Evolutionary conservation across 441 rosid species (phyloP).

Genomic region (Pelargonium fulgidum): DNA sequence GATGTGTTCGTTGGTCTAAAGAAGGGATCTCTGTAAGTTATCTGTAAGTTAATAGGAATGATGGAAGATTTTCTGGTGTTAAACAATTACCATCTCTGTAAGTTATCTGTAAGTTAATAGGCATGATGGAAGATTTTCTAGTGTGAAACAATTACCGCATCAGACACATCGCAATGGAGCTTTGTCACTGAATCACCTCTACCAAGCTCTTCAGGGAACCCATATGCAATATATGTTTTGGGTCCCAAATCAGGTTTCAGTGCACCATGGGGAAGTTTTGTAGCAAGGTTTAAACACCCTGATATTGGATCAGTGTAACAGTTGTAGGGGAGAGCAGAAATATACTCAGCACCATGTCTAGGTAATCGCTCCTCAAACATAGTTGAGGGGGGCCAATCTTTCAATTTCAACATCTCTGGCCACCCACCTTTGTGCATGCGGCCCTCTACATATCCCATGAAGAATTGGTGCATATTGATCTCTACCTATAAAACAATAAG

Average conservation of each 20-base stretch:
- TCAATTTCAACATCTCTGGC: conserved; percentile 96
- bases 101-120: background rate
- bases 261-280: conserved; percentile 55
- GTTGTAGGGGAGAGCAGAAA: conserved; percentile 78
- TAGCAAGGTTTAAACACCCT: conserved; percentile 81
- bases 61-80: background rate
- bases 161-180: conserved; percentile 91
- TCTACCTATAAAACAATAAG: conserved; percentile 34
- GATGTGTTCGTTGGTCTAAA: background rate
- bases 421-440: conserved; percentile 63
- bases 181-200: conserved; percentile 95
- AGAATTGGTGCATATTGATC: conserved; percentile 57
- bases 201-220: conserved; percentile 63
- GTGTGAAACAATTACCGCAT: conserved; percentile 51
- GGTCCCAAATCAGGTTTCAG: conserved; percentile 94
- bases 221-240: conserved; percentile 91
- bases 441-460: conserved; percentile 72
- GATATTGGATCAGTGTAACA: conserved; percentile 71
- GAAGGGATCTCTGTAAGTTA: background rate
- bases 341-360: conserved; percentile 85
- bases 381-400: conserved; percentile 96
- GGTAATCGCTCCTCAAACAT: conserved; percentile 80
- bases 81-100: conserved; percentile 31
- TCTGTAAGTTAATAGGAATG: background rate
- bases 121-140: background rate